These are phyloP conservation scores for Penicillium rolfsii DNA, from an alignment of 2,329 filamentous ascomycete genomes.

Conservation along the genomic window DNA sequence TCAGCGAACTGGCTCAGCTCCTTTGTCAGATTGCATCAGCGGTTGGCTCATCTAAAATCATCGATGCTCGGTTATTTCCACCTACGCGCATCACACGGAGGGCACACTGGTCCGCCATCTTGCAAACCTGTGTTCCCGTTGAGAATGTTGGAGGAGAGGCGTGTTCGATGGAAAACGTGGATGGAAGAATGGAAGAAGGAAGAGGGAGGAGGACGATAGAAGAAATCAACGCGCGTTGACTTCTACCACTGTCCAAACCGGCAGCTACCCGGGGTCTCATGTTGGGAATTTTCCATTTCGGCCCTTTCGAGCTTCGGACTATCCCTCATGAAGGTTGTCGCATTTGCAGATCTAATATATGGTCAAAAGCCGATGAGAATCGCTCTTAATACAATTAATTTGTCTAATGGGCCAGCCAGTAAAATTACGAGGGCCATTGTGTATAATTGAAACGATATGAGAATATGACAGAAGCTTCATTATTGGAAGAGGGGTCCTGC, in stretches of 20 bases:
- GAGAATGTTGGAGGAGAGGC: background rate
- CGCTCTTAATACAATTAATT: background rate
- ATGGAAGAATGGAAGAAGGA: background rate
- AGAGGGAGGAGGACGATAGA: background rate
- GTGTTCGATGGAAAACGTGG: background rate
- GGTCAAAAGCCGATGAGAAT: background rate
- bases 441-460: background rate
- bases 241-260: background rate
- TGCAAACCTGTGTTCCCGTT: background rate
- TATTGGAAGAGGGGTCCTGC: background rate
- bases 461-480: background rate
- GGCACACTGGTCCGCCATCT: constrained; percentile 22
- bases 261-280: background rate
- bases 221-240: background rate
- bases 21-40: constrained; percentile 2
- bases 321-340: background rate
- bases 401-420: too few species aligned
- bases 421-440: background rate
- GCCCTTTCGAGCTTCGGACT: background rate
- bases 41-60: background rate
- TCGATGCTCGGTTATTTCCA: background rate
- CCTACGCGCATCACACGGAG: constrained; percentile 24
- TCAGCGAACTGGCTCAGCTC: constrained; percentile 21
- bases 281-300: background rate
- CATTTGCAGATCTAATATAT: background rate